A percentile compares a stretch with the other conserved stretches of the same genome.
Conservation (phyloP, 2,329 filamentous ascomycete species). For the Cladophialophora exuberans region DNA sequence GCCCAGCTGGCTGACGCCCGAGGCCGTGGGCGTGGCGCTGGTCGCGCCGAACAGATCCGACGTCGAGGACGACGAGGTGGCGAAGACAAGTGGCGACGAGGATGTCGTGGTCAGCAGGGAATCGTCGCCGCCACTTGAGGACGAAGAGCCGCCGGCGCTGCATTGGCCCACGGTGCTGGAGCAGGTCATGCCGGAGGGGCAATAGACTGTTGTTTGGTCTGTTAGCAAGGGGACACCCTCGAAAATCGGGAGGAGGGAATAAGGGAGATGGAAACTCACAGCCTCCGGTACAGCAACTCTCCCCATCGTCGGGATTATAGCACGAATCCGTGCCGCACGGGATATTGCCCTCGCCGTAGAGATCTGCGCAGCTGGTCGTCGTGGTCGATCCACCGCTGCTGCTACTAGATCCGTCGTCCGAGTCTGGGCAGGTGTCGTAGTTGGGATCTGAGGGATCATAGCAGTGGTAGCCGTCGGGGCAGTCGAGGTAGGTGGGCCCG, state of each 20-base stretch:
- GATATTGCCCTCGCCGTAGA: conserved; percentile 16
- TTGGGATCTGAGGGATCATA: conserved; percentile 26
- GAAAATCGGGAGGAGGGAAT: background rate
- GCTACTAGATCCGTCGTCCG: conserved; percentile 5
- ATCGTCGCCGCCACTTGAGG: background rate
- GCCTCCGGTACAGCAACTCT: conserved; percentile 22
- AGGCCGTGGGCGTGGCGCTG: background rate
- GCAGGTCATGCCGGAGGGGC: conserved; percentile 18
- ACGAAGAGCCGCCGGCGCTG: background rate
- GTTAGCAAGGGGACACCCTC: no score
- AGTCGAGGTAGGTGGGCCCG: conserved; percentile 23
- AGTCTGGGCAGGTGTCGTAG: conserved; percentile 29
- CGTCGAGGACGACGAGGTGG: background rate
- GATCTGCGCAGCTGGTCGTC: conserved; percentile 2
- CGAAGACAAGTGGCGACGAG: no score
- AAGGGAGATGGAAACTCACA: conserved; percentile 8
- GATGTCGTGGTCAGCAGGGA: background rate
- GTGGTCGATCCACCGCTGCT: conserved; percentile 4
- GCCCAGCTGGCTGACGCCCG: background rate
- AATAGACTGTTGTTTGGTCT: conserved; percentile 14
- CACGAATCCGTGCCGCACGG: conserved; percentile 22
- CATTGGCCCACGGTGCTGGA: conserved; percentile 20
- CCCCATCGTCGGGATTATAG: conserved; percentile 20
- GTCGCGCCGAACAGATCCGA: background rate
- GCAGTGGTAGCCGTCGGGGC: conserved; percentile 25